phyloP scores from a whole-genome alignment of 345 rosid species.

The Atalantia buxifolia region DNA sequence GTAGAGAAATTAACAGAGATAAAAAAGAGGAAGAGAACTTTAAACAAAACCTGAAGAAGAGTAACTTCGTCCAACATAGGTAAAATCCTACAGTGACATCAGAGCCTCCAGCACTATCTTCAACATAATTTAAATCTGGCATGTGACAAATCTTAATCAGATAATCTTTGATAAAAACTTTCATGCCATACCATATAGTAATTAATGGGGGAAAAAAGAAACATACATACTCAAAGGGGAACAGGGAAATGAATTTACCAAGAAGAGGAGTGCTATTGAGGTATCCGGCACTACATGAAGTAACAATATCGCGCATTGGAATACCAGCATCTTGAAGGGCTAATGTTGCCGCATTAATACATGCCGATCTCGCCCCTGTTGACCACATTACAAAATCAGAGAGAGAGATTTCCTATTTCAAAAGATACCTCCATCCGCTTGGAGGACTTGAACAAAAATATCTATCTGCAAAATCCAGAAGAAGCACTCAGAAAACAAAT shows the following conservation, averaged over 20 bases:
- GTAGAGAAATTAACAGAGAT: background rate
- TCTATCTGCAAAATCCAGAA: conserved; percentile 59
- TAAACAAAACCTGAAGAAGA: conserved; percentile 69
- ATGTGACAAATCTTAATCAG: background rate
- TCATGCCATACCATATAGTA: background rate
- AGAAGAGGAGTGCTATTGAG: conserved; percentile 84
- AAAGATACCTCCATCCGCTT: conserved; percentile 82
- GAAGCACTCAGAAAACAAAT: conserved; percentile 8
- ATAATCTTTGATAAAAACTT: background rate
- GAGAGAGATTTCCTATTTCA: background rate
- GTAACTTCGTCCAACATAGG: conserved; percentile 90
- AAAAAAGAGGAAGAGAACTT: conserved; percentile 1
- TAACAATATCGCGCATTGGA: conserved; percentile 89
- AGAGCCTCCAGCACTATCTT: conserved; percentile 96
- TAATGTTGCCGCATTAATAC: conserved; percentile 95
- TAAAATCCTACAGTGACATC: conserved; percentile 89
- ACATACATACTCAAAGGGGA: background rate
- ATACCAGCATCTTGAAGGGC: conserved; percentile 97
- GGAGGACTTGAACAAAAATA: conserved; percentile 92
- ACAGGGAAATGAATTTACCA: conserved; percentile 32
- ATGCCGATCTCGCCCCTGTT: conserved; percentile 89
- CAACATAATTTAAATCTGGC: conserved; percentile 80
- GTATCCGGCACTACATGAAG: conserved; percentile 95
- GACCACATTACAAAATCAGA: background rate
- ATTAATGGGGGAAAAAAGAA: background rate